Evolutionary conservation across 2,329 filamentous ascomycete species (phyloP).

Genomic region (Penicillium freii): DNA sequence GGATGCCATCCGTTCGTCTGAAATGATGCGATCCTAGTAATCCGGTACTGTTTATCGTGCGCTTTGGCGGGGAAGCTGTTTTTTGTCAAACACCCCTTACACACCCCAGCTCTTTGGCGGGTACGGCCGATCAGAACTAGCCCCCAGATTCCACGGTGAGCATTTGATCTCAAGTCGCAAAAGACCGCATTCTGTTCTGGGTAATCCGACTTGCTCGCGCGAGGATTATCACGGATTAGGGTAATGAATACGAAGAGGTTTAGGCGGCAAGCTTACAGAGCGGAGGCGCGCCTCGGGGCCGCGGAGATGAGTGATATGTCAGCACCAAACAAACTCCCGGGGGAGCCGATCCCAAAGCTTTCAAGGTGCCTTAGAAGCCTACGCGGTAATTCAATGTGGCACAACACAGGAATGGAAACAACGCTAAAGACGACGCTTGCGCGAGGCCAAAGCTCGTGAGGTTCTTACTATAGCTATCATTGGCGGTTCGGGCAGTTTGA

Average conservation of each 20-base stretch:
- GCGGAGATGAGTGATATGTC: constrained; percentile 25
- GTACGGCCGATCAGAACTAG: constrained; percentile 9
- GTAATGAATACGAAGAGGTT: constrained; percentile 4
- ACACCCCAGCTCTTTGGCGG: constrained; percentile 11
- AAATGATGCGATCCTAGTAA: neutral
- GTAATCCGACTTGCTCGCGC: neutral
- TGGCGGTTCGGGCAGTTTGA: constrained; percentile 9
- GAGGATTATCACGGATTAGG: constrained; percentile 3
- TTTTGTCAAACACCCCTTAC: constrained; percentile 3
- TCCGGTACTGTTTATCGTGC: neutral
- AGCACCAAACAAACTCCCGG: constrained; percentile 12
- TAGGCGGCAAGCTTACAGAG: constrained; percentile 13
- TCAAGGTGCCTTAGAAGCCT: neutral
- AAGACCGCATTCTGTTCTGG: constrained; percentile 18
- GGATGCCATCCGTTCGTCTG: constrained; percentile 24
- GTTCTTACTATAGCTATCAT: constrained; percentile 3
- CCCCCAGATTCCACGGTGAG: constrained; percentile 5
- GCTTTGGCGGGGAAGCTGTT: neutral
- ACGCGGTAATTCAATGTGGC: neutral
- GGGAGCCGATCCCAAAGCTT: neutral
- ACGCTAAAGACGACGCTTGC: neutral
- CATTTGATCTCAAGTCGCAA: constrained; percentile 18
- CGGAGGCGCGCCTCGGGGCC: constrained; percentile 12
- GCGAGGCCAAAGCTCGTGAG: constrained; percentile 17
- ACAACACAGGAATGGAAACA: constrained; percentile 2